These are phyloP conservation scores for Brasenia schreberi DNA, from an alignment of 164 flowering plant species.

Conservation along the genomic window DNA sequence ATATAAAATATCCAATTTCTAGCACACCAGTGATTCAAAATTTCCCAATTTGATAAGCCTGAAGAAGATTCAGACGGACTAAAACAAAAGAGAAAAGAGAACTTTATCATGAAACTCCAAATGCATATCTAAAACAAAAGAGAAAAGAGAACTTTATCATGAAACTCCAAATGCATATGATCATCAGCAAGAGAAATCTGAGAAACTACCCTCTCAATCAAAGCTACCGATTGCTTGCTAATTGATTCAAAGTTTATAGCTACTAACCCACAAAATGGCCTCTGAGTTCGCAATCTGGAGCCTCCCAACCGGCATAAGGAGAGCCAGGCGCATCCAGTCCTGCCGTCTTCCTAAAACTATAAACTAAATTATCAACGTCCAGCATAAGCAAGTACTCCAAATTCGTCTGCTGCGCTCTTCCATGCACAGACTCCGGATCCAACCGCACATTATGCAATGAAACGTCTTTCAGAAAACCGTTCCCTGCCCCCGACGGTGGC, in stretches of 20 bases:
- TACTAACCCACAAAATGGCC: conserved; percentile 91
- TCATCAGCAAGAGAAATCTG: too few species aligned
- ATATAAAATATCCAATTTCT: too few species aligned
- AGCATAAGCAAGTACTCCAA: conserved; percentile 74
- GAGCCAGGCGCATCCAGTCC: conserved; percentile 49
- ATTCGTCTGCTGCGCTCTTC: conserved; percentile 76
- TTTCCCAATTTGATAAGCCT: too few species aligned
- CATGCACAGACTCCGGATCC: conserved; percentile 37
- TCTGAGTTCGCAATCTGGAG: conserved; percentile 50
- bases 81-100: not conserved
- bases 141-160: not conserved
- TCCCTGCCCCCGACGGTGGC: not conserved
- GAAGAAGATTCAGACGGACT: too few species aligned
- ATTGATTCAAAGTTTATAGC: too few species aligned
- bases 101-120: not conserved
- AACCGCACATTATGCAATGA: conserved; percentile 68
- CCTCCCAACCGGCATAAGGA: conserved; percentile 88
- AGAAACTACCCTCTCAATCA: too few species aligned
- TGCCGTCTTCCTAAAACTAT: conserved; percentile 83
- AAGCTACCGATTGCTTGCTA: too few species aligned
- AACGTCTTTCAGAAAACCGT: conserved; percentile 48
- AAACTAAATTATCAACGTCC: conserved; percentile 71
- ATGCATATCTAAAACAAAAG: not conserved
- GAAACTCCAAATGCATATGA: not conserved
- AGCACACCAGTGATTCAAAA: too few species aligned